These are phyloP conservation scores for Infundibulicybe gibba DNA, from an alignment of 768 basidiomycete genomes.

Conservation along the genomic window DNA sequence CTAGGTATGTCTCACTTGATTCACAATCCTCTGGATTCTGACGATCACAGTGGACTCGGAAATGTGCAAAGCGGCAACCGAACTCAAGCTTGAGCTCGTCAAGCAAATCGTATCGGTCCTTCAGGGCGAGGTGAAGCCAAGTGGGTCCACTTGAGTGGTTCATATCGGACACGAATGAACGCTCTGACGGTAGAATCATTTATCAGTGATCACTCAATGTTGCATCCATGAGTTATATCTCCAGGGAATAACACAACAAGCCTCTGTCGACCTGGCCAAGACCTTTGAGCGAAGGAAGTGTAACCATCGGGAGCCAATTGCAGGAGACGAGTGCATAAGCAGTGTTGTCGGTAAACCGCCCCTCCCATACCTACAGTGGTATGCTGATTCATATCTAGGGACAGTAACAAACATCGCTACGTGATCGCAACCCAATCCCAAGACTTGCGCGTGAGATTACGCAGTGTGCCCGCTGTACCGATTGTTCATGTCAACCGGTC, in stretches of 20 bases:
- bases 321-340: conserved; percentile 77
- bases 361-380: neutral
- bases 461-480: conserved; percentile 79
- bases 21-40: conserved; percentile 6
- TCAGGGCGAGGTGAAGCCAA: conserved; percentile 87
- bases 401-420: conserved; percentile 89
- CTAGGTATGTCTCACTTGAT: conserved; percentile 53
- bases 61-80: conserved; percentile 68
- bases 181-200: conserved; percentile 41
- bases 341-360: conserved; percentile 70
- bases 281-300: conserved; percentile 91
- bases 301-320: conserved; percentile 88
- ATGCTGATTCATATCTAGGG: conserved; percentile 38
- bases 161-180: conserved; percentile 5
- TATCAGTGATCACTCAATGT: conserved; percentile 97
- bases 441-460: conserved; percentile 63
- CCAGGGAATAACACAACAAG: conserved; percentile 68
- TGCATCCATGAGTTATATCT: conserved; percentile 93
- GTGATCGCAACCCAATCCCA: conserved; percentile 83
- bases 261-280: conserved; percentile 86
- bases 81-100: conserved; percentile 70
- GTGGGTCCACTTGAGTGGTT: conserved; percentile 46
- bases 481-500: conserved; percentile 89
- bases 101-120: conserved; percentile 76
- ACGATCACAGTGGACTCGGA: conserved; percentile 71